phyloP scores from a whole-genome alignment of 768 basidiomycete species.

The Mycena haematopus region DNA sequence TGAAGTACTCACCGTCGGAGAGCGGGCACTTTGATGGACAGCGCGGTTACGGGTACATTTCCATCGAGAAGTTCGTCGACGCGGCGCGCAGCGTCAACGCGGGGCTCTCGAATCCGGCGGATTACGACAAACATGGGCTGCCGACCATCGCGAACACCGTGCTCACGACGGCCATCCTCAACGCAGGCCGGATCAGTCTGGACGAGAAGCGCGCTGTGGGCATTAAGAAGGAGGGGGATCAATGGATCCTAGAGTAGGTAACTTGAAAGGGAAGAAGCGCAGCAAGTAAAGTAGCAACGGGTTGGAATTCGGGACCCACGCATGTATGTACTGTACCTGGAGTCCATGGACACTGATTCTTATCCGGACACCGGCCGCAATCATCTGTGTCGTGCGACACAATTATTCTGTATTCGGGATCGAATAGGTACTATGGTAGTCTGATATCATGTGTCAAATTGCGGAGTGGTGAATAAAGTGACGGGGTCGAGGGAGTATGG shows the following conservation, averaged over 20 bases:
- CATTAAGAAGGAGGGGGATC: slow-evolving; percentile 69
- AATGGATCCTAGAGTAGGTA: slow-evolving; percentile 72
- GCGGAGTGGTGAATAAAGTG: slow-evolving; percentile 27
- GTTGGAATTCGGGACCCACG: slow-evolving; percentile 5
- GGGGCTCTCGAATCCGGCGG: slow-evolving; percentile 63
- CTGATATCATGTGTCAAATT: slow-evolving; percentile 19
- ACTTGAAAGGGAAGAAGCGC: slow-evolving; percentile 29
- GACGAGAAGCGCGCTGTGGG: slow-evolving; percentile 88
- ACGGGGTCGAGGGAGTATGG: slow-evolving; percentile 31
- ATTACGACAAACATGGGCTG: slow-evolving; percentile 81
- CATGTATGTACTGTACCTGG: slow-evolving; percentile 22
- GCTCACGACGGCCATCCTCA: slow-evolving; percentile 84
- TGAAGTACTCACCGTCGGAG: slow-evolving; percentile 94
- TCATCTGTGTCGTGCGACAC: neutral
- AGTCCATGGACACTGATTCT: slow-evolving; percentile 11
- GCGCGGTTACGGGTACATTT: slow-evolving; percentile 90
- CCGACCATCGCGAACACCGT: slow-evolving; percentile 92
- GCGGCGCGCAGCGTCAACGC: slow-evolving; percentile 82
- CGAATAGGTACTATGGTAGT: neutral
- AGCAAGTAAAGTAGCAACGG: slow-evolving; percentile 4
- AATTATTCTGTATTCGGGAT: slow-evolving; percentile 12
- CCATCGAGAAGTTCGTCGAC: slow-evolving; percentile 92
- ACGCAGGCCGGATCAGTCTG: slow-evolving; percentile 88
- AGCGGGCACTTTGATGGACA: slow-evolving; percentile 95
- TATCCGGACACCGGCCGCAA: slow-evolving; percentile 10